phyloP scores from a whole-genome alignment of 345 rosid genomes.

The Populus ilicifolia region DNA sequence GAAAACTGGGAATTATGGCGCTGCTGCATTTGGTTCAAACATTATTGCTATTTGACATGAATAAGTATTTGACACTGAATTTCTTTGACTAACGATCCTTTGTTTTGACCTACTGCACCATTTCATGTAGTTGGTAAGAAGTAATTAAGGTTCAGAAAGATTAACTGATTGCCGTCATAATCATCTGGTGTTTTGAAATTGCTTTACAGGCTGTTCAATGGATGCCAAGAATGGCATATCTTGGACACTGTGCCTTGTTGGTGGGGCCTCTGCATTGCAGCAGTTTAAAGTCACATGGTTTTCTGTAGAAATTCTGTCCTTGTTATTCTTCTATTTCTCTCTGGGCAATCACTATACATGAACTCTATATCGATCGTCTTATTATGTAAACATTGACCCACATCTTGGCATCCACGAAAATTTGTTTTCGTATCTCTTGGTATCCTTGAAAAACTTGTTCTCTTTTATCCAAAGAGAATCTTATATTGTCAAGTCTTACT shows the following conservation, averaged over 20 bases:
- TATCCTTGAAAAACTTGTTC: slow-evolving; percentile 11
- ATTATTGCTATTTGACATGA: not conserved
- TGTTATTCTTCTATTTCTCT: not conserved
- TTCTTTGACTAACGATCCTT: not conserved
- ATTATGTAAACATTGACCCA: slow-evolving; percentile 9
- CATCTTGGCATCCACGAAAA: slow-evolving; percentile 15
- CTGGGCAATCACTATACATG: not conserved
- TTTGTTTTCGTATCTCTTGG: not conserved
- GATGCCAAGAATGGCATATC: slow-evolving; percentile 5
- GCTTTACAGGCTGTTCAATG: not conserved
- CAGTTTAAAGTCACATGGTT: slow-evolving; percentile 7
- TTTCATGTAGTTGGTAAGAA: not conserved
- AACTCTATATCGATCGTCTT: slow-evolving; percentile 12
- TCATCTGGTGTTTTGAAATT: not conserved
- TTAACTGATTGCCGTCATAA: not conserved
- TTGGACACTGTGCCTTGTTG: not conserved
- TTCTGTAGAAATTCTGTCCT: slow-evolving; percentile 6
- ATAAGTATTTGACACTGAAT: not conserved
- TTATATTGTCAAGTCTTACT: slow-evolving; percentile 1
- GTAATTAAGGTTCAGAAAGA: not conserved
- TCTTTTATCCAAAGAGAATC: slow-evolving; percentile 10
- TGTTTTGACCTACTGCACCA: not conserved
- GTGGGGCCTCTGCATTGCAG: slow-evolving; percentile 1
- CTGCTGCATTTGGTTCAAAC: not conserved
- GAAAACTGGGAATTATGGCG: not conserved